Evolutionary conservation across 129 eudicot species (phyloP), one percentile per base, ranked within the genome.

Genomic region (Helianthus annuus): DNA sequence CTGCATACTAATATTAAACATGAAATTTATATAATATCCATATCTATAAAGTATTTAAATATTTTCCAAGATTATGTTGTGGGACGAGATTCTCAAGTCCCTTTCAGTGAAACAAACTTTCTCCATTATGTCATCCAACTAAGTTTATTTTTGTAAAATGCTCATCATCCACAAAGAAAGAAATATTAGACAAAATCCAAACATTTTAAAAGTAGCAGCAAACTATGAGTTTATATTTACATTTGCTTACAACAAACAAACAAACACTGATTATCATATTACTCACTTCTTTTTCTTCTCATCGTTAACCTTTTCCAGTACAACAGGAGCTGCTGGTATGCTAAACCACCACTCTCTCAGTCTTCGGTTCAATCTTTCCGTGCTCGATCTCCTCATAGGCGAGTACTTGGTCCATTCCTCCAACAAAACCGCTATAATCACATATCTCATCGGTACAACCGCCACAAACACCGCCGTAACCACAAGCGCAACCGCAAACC

Each of bases 261-360:
- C 45, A 40, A 40, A 5, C 10, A 42, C 7, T 42, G 10, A 42
- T 42, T 4, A 54, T 11, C 39, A 53, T 57, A 19, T 17, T 56
- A 22, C 64, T 78, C 67, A 85, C 78, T 73, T 89, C 44, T 75
- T 89, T 84, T 92, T 92, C 79, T 92, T 92, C 15, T 87, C 91
- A 36, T 92, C 94, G 67, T 81, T 73, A 10, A 45, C 75, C 79
- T 81, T 85, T 58, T 85, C 86, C 15, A 92, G 90, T 63, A 82
- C 63, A 56, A 93, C 96, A 4, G 97, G 98, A 54, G 97, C 97
- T 7, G 97, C 97, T 1, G 98, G 98, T 78, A 93, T 93, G 77
- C 98, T 93, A 78, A 89, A 89, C 98, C 98, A 93, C 98, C 98
- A 93, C 73, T 93, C 98, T 78, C 87, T 82, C 67, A 93, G 19